phyloP scores from a whole-genome alignment of 2,329 filamentous ascomycete genomes.

The Ophiostoma tasmaniense region DNA sequence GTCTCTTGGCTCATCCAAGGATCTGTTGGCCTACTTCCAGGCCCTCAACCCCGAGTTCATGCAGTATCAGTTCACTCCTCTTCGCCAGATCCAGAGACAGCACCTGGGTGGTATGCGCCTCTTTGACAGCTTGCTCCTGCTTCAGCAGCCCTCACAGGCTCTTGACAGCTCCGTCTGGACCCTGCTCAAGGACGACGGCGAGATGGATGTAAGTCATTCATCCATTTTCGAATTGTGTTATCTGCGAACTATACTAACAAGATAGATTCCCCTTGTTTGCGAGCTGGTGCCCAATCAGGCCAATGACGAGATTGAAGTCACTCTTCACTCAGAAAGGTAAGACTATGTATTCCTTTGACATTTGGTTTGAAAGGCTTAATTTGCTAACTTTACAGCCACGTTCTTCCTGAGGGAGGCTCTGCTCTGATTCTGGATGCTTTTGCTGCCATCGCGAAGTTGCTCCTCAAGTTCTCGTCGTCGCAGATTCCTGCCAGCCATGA shows the following conservation, averaged over 20 bases:
- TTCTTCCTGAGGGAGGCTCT: not conserved
- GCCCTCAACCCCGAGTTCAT: slow-evolving; percentile 47
- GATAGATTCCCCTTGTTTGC: slow-evolving; percentile 60
- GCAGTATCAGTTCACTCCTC: slow-evolving; percentile 63
- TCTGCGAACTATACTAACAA: not conserved
- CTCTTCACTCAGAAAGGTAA: slow-evolving; percentile 53
- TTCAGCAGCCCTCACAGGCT: slow-evolving; percentile 57
- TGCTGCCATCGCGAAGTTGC: slow-evolving; percentile 16
- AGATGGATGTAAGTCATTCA: slow-evolving; percentile 54
- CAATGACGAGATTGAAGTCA: slow-evolving; percentile 46
- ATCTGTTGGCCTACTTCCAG: slow-evolving; percentile 33
- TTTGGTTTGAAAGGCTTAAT: not conserved
- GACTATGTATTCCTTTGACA: not conserved
- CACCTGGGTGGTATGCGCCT: slow-evolving; percentile 42
- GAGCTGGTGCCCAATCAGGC: slow-evolving; percentile 55
- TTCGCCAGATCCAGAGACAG: slow-evolving; percentile 59
- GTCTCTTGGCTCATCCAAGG: slow-evolving; percentile 39
- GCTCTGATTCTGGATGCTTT: not conserved
- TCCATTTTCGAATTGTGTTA: no score
- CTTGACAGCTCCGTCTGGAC: slow-evolving; percentile 50
- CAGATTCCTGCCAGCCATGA: slow-evolving; percentile 11
- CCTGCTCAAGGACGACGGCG: slow-evolving; percentile 46
- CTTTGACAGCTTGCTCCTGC: slow-evolving; percentile 73
- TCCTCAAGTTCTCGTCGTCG: slow-evolving; percentile 15
- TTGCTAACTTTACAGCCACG: not conserved